Evolutionary conservation across 805 yeast species (phyloP), one percentile per base, ranked within the genome.

Genomic region (Saccharomycopsis vini): DNA sequence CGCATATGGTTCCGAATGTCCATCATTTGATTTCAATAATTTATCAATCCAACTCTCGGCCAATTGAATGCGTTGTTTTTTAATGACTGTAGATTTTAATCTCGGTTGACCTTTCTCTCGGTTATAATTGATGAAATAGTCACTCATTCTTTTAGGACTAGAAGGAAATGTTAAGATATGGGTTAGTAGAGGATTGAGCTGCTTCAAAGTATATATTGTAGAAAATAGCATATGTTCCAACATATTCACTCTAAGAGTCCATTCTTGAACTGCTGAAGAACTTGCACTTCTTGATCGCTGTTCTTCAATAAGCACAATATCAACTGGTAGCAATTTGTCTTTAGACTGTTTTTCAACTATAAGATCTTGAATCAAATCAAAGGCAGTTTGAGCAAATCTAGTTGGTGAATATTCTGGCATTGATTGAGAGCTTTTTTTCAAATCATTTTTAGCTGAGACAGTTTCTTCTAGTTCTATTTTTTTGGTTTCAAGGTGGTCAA

Each of bases 171-270:
- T 18, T n/a, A 10, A 5, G 4, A 35, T 23, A 19, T 36, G 24
- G 3, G 7, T 15, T 12, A 15, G 29, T 6, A n/a, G 13, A 13
- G n/a, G 21, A 26, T 10, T 22, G 20, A 16, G 12, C n/a, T 33
- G 26, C n/a, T 39, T 34, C 7, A 44, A 13, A n/a, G 45, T 19
- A 30, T 38, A 26, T 13, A 48, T 15, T 4, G 46, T 34, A 12
- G 49, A 36, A 36, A 22, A 39, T 12, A 48, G 13, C 49, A 48
- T 45, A 20, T 36, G 20, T 30, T 45, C 49, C n/a, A 48, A 23
- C 45, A 39, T 45, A 16, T 44, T 48, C 7, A 48, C 51, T 30
- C 51, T 18, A 13, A 48, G 23, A 13, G 51, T 48, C 51, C 51
- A 48, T 29, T 48, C 44, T 12, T 33, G 44, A 6, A 48, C 51